Percentiles rank a stretch among this genome's conserved stretches.
phyloP scores from a whole-genome alignment of 768 basidiomycete species.

The Phaffia tasmanica region DNA sequence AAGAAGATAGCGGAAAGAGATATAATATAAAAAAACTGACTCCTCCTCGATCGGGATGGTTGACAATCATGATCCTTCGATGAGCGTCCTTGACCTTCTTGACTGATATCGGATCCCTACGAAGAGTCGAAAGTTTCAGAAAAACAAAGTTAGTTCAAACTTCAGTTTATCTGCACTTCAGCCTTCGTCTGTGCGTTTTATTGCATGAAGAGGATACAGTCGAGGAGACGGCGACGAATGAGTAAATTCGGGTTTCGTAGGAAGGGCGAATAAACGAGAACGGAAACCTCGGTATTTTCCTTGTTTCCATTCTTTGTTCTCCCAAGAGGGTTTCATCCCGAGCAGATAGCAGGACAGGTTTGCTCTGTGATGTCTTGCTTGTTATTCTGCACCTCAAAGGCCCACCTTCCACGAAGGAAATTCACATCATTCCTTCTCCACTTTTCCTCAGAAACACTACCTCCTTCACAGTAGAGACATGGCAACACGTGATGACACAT shows the following conservation, averaged over 20 bases:
- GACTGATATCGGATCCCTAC: conserved; percentile 71
- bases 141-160: conserved; percentile 1
- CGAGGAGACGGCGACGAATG: background rate
- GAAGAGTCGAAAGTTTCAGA: conserved; percentile 8
- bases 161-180: background rate
- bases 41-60: conserved; percentile 96
- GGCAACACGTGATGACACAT: background rate
- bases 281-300: too few relatives aligned
- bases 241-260: background rate
- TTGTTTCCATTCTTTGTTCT: too few relatives aligned
- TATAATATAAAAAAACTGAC: conserved; percentile 1
- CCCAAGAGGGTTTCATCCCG: background rate
- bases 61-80: conserved; percentile 91
- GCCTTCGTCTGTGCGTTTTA: background rate
- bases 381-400: background rate
- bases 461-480: too few relatives aligned
- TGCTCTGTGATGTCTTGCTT: background rate
- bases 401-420: too few relatives aligned
- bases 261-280: background rate
- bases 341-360: background rate
- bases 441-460: too few relatives aligned
- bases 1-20: background rate
- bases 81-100: conserved; percentile 84
- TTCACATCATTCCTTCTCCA: too few relatives aligned
- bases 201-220: background rate